Percentiles rank a stretch among this genome's conserved stretches.
These are phyloP conservation scores for Citrus reticulata DNA, from an alignment of 345 rosid genomes.

Conservation along the genomic window DNA sequence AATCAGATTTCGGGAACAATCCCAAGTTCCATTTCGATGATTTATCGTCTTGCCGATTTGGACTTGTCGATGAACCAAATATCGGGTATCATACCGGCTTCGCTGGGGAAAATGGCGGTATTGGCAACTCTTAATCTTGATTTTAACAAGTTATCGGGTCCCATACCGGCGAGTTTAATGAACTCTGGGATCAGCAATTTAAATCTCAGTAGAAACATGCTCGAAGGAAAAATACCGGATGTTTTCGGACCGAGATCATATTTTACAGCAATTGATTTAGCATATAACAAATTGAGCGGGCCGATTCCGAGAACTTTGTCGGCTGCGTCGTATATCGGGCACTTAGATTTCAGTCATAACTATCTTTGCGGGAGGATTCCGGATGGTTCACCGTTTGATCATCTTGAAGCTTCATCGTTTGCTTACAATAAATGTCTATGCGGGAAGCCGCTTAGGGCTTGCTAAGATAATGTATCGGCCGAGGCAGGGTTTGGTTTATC, in stretches of 20 bases:
- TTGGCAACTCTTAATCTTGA: constrained; percentile 80
- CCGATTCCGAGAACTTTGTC: constrained; percentile 57
- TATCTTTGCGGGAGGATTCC: constrained; percentile 83
- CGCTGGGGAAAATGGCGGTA: constrained; percentile 78
- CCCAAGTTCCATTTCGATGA: constrained; percentile 50
- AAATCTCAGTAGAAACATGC: constrained; percentile 60
- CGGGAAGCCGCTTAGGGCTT: constrained; percentile 68
- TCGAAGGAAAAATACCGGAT: constrained; percentile 61
- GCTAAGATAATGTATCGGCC: constrained; percentile 20
- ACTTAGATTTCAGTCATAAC: constrained; percentile 86
- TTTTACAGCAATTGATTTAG: constrained; percentile 65
- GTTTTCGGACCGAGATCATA: constrained; percentile 72
- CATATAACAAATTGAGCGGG: constrained; percentile 59
- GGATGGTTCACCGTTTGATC: constrained; percentile 69
- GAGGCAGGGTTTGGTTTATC: neutral
- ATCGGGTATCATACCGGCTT: constrained; percentile 58
- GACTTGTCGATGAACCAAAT: constrained; percentile 68
- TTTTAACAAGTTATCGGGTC: constrained; percentile 54
- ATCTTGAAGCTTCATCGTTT: constrained; percentile 82
- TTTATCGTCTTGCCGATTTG: constrained; percentile 80
- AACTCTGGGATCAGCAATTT: constrained; percentile 53
- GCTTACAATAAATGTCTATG: constrained; percentile 67
- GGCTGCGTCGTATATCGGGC: constrained; percentile 64
- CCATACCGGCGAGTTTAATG: constrained; percentile 50
- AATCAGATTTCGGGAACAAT: constrained; percentile 58